Conservation (phyloP, 2,329 filamentous ascomycete species). For the Colletotrichum neosansevieriae region DNA sequence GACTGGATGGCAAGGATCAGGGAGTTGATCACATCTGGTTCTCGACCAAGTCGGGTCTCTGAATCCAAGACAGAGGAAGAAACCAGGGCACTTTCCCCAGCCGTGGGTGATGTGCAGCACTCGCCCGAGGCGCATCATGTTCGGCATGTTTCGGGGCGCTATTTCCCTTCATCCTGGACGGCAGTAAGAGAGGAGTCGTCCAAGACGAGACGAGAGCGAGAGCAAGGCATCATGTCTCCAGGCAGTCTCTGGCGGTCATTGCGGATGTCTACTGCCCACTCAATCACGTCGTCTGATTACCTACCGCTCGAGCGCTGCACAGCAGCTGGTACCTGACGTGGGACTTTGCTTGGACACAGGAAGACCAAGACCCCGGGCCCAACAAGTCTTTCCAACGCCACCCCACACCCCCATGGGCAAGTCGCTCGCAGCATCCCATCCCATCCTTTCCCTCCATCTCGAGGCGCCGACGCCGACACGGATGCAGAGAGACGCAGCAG, state of each 20-base stretch:
- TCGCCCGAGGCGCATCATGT: constrained; percentile 12
- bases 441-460: neutral
- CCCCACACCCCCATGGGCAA: constrained; percentile 6
- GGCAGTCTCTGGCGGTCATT: neutral
- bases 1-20: neutral
- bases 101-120: neutral
- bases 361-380: too few relatives aligned
- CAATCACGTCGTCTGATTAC: neutral
- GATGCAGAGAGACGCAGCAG: constrained; percentile 4
- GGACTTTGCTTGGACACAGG: neutral
- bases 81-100: neutral
- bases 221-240: neutral
- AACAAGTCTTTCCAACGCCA: neutral
- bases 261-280: constrained; percentile 1
- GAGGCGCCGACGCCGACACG: neutral
- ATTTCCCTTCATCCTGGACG: neutral
- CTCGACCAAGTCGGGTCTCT: neutral
- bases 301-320: neutral
- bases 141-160: constrained; percentile 25
- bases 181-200: too few relatives aligned
- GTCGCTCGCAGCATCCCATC: neutral
- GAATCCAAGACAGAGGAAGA: neutral
- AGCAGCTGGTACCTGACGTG: neutral
- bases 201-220: neutral
- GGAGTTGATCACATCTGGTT: neutral